Conservation (phyloP, 2,329 filamentous ascomycete species). For the Aurifilum marmelostoma region DNA sequence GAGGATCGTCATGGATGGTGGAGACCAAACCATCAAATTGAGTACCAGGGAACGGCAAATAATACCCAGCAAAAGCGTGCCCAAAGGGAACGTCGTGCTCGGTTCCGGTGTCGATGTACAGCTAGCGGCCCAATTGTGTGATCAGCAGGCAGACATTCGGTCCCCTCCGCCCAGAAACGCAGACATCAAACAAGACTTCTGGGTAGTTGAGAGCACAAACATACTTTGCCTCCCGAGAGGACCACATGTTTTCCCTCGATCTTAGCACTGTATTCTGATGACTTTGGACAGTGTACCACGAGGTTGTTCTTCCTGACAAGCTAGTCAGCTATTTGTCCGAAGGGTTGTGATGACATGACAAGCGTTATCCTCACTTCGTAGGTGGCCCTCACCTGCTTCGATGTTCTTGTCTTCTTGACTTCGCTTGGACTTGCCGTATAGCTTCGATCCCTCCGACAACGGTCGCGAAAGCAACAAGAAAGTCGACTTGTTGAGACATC, state of each 20-base stretch:
- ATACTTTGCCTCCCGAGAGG: constrained; percentile 47
- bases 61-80: constrained; percentile 61
- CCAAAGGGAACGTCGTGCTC: constrained; percentile 40
- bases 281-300: constrained; percentile 50
- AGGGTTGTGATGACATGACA: background rate
- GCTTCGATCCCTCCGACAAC: constrained; percentile 52
- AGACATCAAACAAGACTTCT: background rate
- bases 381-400: constrained; percentile 36
- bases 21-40: constrained; percentile 50
- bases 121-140: constrained; percentile 34
- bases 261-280: constrained; percentile 46
- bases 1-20: constrained; percentile 52
- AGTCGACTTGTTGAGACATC: constrained; percentile 33
- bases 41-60: constrained; percentile 59
- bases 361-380: no score
- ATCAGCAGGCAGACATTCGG: background rate
- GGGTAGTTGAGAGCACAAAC: background rate
- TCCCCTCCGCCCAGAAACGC: background rate
- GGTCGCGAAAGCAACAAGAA: constrained; percentile 46
- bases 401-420: constrained; percentile 50
- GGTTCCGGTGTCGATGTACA: constrained; percentile 51
- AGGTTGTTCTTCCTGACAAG: constrained; percentile 48
- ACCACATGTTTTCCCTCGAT: constrained; percentile 51
- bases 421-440: constrained; percentile 51
- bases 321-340: constrained; percentile 25